Evolutionary conservation across 1,284 basidiomycete species (phyloP), one percentile per base, ranked within the genome.

Genomic region (Ceratorhiza oryzae-sativae): DNA sequence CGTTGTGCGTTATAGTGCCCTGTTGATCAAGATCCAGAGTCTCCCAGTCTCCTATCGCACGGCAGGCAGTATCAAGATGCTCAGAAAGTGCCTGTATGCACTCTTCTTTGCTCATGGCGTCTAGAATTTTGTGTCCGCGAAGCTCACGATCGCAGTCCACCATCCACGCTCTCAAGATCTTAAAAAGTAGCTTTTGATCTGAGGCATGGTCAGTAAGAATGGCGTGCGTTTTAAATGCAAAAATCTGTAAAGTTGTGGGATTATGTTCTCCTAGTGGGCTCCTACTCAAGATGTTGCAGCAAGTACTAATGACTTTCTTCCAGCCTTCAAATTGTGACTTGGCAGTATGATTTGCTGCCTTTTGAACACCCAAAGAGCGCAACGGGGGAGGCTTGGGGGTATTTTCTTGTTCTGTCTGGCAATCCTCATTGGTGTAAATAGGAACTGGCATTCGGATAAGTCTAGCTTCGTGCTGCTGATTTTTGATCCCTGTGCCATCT

Each of bases 191-290:
- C 15, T 62, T 62, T 20, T 72, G 58, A 32, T 72, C 59, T 1
- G 71, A n/a, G 4, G 71, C 71, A 48, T 72, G 71, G 36, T 72
- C 71, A 0, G 71, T 46, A 30, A 39, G 20, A 10, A 65, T 23
- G 3, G 46, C 59, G 8, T 39, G 46, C 23, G 62, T 9, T 34
- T 62, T 61, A 20, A 18, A 5, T 20, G 15, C 48, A 34, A 63
- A 23, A 32, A n/a, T 9, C n/a, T n/a, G 30, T 18, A 25, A 23
- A 15, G n/a, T 62, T 12, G 27, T 13, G 1, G 12, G 15, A 1
- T 6, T 23, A 30, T 34, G 15, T 2, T 39, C 12, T 25, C 42
- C 49, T 18, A 61, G 25, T 9, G 60, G 71, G 4, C 58, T 46
- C 4, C 18, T 15, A n/a, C 10, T 55, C 2, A 62, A 32, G 3